Percentiles rank a stretch among this genome's conserved stretches.
These are phyloP conservation scores for Fusarium tricinctum DNA, from an alignment of 2,329 filamentous ascomycete species.

Conservation along the genomic window DNA sequence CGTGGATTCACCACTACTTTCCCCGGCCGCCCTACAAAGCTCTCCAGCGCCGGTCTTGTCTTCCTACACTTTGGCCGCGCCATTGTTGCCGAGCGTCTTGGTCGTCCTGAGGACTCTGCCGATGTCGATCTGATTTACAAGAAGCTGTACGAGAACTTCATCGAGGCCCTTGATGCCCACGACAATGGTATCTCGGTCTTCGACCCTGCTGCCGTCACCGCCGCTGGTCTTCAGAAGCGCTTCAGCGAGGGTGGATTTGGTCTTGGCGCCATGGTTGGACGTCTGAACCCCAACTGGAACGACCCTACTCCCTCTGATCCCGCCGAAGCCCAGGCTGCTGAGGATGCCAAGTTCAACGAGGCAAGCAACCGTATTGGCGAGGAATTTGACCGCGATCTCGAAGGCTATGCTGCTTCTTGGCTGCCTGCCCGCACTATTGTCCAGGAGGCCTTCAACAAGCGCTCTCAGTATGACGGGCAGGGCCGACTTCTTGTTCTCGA, in stretches of 20 bases:
- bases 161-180: slow-evolving; percentile 97
- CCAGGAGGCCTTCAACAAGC: slow-evolving; percentile 78
- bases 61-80: slow-evolving; percentile 94
- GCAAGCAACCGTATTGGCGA: slow-evolving; percentile 90
- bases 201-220: slow-evolving; percentile 76
- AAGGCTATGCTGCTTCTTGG: slow-evolving; percentile 83
- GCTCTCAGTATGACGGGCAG: slow-evolving; percentile 75
- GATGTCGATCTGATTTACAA: slow-evolving; percentile 83
- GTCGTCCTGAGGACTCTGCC: slow-evolving; percentile 69
- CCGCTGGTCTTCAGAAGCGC: slow-evolving; percentile 82
- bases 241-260: slow-evolving; percentile 88
- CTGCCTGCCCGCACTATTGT: slow-evolving; percentile 88
- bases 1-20: slow-evolving; percentile 89
- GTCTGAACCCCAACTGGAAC: slow-evolving; percentile 86
- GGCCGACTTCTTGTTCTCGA: slow-evolving; percentile 87
- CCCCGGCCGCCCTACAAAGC: slow-evolving; percentile 85
- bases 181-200: slow-evolving; percentile 94
- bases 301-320: slow-evolving; percentile 69
- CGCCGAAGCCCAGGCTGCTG: slow-evolving; percentile 73
- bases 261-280: slow-evolving; percentile 84
- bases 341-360: slow-evolving; percentile 83
- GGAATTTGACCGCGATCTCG: slow-evolving; percentile 85
- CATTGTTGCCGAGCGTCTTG: slow-evolving; percentile 75
- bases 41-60: slow-evolving; percentile 92
- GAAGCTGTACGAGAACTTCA: slow-evolving; percentile 92